Percentiles rank a stretch among this genome's conserved stretches.
Conservation (phyloP, 306 rosid species). For the Adenanthera pavonina region DNA sequence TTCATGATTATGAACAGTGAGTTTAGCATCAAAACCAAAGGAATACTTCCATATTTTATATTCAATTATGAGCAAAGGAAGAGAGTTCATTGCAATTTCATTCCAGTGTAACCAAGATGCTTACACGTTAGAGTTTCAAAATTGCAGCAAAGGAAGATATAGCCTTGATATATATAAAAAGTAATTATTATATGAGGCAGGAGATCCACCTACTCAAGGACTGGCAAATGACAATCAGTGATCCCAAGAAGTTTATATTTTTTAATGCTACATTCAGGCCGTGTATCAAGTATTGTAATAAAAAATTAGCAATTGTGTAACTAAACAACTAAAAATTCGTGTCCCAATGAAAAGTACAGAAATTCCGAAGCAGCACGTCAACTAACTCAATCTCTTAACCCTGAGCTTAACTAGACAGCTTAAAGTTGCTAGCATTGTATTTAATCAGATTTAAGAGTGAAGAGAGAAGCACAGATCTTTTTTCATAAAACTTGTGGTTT, state of each 20-base stretch:
- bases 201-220: background rate
- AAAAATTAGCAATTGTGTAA: background rate
- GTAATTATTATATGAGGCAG: background rate
- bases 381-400: background rate
- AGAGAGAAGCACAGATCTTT: no score
- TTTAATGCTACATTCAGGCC: background rate
- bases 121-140: background rate
- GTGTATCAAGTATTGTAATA: background rate
- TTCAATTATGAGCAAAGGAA: background rate
- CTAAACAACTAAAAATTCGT: background rate
- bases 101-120: background rate
- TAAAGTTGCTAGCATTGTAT: background rate
- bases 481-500: no score
- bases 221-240: background rate
- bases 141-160: background rate
- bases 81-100: background rate
- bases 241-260: background rate
- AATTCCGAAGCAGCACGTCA: no score
- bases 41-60: background rate
- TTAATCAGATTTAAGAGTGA: background rate
- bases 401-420: background rate
- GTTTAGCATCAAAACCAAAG: background rate
- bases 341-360: background rate
- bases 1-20: background rate
- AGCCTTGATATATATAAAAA: background rate